Evolutionary conservation across 2,329 filamentous ascomycete species (phyloP).

Genomic region (Scytalidium lignicola): DNA sequence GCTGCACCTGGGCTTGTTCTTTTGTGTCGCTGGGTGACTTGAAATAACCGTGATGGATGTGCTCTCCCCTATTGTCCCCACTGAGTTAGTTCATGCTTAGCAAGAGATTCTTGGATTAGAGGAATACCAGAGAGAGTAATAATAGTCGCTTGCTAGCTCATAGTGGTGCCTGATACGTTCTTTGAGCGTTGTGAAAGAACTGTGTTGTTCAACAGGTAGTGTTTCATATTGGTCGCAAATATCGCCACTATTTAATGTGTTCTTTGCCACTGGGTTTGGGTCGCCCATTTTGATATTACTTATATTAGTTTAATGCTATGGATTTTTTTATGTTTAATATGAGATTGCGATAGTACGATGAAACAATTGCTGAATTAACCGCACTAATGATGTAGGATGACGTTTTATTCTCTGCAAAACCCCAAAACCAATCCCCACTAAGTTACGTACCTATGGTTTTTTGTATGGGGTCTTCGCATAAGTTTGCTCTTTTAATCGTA

Average conservation of each 20-base stretch:
- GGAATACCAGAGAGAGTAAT: slow-evolving; percentile 53
- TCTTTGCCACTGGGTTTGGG: not conserved
- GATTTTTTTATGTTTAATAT: no score
- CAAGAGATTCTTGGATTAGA: not conserved
- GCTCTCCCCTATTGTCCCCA: slow-evolving; percentile 45
- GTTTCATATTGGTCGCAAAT: not conserved
- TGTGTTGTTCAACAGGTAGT: not conserved
- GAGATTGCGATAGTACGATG: no score
- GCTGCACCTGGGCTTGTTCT: slow-evolving; percentile 51
- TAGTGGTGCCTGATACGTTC: slow-evolving; percentile 48
- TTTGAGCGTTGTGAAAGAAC: slow-evolving; percentile 21
- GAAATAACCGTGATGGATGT: slow-evolving; percentile 61
- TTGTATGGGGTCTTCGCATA: no score
- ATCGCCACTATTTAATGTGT: not conserved
- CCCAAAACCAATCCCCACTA: no score
- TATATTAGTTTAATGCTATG: not conserved
- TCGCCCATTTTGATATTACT: not conserved
- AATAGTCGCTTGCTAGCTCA: slow-evolving; percentile 57
- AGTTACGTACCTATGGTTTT: no score
- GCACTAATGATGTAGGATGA: no score
- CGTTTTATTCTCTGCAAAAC: no score
- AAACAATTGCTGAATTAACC: no score
- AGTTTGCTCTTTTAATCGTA: no score
- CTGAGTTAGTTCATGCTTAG: not conserved
- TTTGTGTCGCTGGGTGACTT: slow-evolving; percentile 47